Percentiles rank a stretch among this genome's conserved stretches.
Conservation (phyloP, 2,329 filamentous ascomycete species). For the Meredithiella fracta region DNA sequence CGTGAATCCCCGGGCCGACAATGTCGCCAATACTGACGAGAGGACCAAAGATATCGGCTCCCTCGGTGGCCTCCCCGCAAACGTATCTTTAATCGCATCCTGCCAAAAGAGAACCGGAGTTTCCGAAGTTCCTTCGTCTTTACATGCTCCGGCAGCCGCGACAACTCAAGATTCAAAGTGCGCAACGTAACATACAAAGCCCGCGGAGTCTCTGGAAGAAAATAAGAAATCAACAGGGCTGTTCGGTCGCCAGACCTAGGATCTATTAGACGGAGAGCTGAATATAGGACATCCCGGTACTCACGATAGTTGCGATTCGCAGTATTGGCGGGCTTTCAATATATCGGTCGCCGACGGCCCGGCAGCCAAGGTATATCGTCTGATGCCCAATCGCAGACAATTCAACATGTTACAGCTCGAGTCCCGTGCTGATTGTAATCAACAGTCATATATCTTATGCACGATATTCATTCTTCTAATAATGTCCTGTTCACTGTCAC, state of each 20-base stretch:
- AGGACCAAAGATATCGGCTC: slow-evolving; percentile 83
- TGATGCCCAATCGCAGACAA: too few species aligned
- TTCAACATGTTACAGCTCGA: too few species aligned
- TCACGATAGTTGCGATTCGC: slow-evolving; percentile 3
- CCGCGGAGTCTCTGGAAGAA: slow-evolving; percentile 57
- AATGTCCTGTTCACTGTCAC: too few species aligned
- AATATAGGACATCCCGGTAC: not conserved
- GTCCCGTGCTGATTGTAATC: too few species aligned
- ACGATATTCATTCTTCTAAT: too few species aligned
- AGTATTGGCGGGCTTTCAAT: slow-evolving; percentile 1
- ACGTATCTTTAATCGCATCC: slow-evolving; percentile 62
- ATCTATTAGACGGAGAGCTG: not conserved
- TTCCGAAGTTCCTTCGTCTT: slow-evolving; percentile 74
- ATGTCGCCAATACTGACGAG: slow-evolving; percentile 50
- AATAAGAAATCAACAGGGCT: slow-evolving; percentile 70
- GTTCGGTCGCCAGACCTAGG: slow-evolving; percentile 72
- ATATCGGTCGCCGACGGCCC: not conserved
- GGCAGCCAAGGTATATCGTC: too few species aligned
- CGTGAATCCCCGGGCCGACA: slow-evolving; percentile 30
- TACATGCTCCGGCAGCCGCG: slow-evolving; percentile 75
- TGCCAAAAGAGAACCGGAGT: slow-evolving; percentile 88
- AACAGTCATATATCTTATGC: too few species aligned
- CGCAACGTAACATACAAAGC: slow-evolving; percentile 83
- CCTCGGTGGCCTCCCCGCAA: slow-evolving; percentile 63
- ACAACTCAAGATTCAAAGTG: slow-evolving; percentile 82